A percentile compares a stretch with the other conserved stretches of the same genome.
Conservation (phyloP, 768 basidiomycete genomes). For the Suillus cothurnatus region DNA sequence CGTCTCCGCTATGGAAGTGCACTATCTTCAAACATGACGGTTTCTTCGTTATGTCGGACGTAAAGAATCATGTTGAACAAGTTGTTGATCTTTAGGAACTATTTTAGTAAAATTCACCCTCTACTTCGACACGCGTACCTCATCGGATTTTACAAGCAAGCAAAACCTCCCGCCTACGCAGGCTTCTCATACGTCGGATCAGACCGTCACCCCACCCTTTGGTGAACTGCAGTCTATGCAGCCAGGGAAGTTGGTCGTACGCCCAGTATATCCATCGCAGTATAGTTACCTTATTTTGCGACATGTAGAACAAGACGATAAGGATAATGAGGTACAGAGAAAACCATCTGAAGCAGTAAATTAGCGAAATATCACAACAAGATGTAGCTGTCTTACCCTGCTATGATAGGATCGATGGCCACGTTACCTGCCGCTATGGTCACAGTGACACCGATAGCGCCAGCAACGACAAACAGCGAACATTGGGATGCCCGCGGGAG, state of each 20-base stretch:
- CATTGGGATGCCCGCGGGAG: conserved; percentile 47
- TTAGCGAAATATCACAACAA: conserved; percentile 7
- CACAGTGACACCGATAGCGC: conserved; percentile 43
- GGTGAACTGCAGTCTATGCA: conserved; percentile 45
- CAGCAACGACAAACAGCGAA: conserved; percentile 41
- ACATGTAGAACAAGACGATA: conserved; percentile 45
- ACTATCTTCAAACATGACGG: conserved; percentile 68
- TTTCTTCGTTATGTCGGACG: conserved; percentile 68
- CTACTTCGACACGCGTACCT: conserved; percentile 42
- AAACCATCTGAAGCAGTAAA: conserved; percentile 51
- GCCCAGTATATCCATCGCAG: conserved; percentile 61
- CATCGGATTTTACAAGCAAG: conserved; percentile 63
- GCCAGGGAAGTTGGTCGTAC: conserved; percentile 57
- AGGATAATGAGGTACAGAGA: conserved; percentile 60
- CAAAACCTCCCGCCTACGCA: conserved; percentile 60
- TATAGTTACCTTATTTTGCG: conserved; percentile 56
- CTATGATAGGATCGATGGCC: conserved; percentile 54
- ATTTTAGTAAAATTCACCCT: not conserved
- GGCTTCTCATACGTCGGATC: conserved; percentile 43
- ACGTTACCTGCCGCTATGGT: conserved; percentile 62
- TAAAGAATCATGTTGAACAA: conserved; percentile 69
- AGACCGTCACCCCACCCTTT: conserved; percentile 45
- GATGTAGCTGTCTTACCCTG: conserved; percentile 42
- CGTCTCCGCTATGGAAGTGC: conserved; percentile 59
- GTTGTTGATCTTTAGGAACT: conserved; percentile 54